These are phyloP conservation scores for Monilinia vaccinii-corymbosi DNA, from an alignment of 2,329 filamentous ascomycete species.

Conservation along the genomic window DNA sequence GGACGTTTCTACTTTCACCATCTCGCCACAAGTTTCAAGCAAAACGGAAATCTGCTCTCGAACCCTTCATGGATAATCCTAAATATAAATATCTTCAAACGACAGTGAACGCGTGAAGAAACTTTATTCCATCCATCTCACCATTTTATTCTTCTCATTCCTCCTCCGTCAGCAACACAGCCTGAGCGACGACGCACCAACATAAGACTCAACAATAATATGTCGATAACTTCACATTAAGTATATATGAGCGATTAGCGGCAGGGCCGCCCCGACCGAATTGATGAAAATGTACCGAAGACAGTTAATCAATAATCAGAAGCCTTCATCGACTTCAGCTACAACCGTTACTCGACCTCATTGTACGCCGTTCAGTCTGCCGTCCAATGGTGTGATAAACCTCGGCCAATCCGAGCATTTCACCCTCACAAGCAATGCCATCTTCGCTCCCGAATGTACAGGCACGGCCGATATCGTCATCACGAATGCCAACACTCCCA, in stretches of 20 bases:
- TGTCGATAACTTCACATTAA: slow-evolving; percentile 12
- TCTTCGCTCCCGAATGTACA: slow-evolving; percentile 41
- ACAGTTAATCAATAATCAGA: slow-evolving; percentile 24
- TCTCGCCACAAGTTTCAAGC: no score
- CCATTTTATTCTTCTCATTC: background rate
- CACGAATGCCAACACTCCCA: slow-evolving; percentile 15
- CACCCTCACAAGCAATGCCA: slow-evolving; percentile 38
- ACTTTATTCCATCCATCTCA: background rate
- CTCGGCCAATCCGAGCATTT: slow-evolving; percentile 31
- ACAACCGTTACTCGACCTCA: slow-evolving; percentile 35
- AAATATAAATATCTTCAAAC: background rate
- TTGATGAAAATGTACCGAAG: slow-evolving; percentile 22
- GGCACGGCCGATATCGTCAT: slow-evolving; percentile 28
- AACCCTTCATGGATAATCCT: no score
- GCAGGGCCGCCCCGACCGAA: slow-evolving; percentile 22
- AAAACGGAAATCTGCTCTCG: no score
- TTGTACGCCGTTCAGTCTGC: slow-evolving; percentile 55
- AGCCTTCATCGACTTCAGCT: slow-evolving; percentile 19
- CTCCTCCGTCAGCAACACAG: background rate
- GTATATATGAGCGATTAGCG: slow-evolving; percentile 13
- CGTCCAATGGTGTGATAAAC: slow-evolving; percentile 44
- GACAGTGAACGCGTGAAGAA: background rate
- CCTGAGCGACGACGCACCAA: background rate
- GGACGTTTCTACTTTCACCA: no score
- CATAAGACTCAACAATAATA: background rate